Percentiles rank a stretch among this genome's conserved stretches.
Evolutionary conservation across 768 basidiomycete species (phyloP).

Genomic region (Roridomyces roridus): DNA sequence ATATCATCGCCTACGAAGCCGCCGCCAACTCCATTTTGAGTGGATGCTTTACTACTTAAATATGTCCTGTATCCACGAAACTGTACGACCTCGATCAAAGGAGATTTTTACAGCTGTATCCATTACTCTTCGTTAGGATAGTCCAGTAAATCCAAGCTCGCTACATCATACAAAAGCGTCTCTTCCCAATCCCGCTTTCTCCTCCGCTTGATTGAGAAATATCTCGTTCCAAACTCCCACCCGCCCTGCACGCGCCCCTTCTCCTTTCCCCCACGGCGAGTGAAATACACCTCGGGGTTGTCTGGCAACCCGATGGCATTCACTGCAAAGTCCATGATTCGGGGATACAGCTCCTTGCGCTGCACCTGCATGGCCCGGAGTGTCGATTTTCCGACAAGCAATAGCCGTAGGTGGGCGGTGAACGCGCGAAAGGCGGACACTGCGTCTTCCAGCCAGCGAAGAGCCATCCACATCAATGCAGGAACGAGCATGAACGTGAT

Average conservation of each 20-base stretch:
- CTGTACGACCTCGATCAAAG: too few species aligned
- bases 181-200: slow-evolving; percentile 93
- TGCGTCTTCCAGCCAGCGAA: slow-evolving; percentile 89
- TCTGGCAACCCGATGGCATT: slow-evolving; percentile 64
- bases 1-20: slow-evolving; percentile 4
- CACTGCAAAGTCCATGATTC: slow-evolving; percentile 71
- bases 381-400: slow-evolving; percentile 64
- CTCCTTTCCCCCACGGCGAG: slow-evolving; percentile 61
- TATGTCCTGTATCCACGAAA: too few species aligned
- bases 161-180: slow-evolving; percentile 80
- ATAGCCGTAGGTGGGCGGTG: slow-evolving; percentile 61
- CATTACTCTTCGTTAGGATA: slow-evolving; percentile 64
- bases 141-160: slow-evolving; percentile 46
- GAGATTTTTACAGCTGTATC: neutral
- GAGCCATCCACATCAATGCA: slow-evolving; percentile 85
- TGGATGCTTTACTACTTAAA: too few species aligned
- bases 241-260: slow-evolving; percentile 71
- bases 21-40: too few species aligned
- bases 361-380: slow-evolving; percentile 58
- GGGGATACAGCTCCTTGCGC: slow-evolving; percentile 64
- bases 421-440: slow-evolving; percentile 82
- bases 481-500: slow-evolving; percentile 70
- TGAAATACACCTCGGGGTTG: slow-evolving; percentile 73
- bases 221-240: slow-evolving; percentile 76
- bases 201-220: slow-evolving; percentile 80